Evolutionary conservation across 2,329 filamentous ascomycete species (phyloP).

Genomic region (Trichoderma sp.): DNA sequence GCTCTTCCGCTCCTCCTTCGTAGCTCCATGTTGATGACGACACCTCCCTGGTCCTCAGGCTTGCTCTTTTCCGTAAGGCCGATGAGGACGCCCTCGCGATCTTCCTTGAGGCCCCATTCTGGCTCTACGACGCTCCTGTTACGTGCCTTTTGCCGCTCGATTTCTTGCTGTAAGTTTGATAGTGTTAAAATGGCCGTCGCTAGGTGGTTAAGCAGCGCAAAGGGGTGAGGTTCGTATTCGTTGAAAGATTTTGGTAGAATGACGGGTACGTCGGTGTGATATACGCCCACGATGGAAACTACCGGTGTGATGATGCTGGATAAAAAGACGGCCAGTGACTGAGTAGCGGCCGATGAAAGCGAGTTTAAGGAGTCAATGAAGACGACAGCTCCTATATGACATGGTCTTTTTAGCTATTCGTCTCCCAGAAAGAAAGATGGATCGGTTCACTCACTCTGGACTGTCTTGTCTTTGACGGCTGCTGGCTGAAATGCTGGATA

Average conservation of each 20-base stretch:
- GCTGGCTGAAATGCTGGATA: constrained; percentile 45
- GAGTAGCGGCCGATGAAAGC: constrained; percentile 55
- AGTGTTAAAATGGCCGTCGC: constrained; percentile 83
- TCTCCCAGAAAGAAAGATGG: neutral
- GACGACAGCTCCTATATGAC: constrained; percentile 64
- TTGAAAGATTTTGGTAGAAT: constrained; percentile 45
- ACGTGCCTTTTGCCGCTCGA: constrained; percentile 72
- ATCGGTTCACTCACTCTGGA: constrained; percentile 45
- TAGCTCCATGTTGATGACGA: constrained; percentile 85
- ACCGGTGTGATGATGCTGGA: constrained; percentile 66
- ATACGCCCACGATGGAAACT: constrained; percentile 74
- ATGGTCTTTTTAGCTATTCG: neutral
- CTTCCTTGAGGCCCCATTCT: constrained; percentile 75
- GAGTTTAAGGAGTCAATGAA: constrained; percentile 79
- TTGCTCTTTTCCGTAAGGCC: constrained; percentile 60
- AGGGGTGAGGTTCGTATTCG: constrained; percentile 67
- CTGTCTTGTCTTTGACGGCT: constrained; percentile 39
- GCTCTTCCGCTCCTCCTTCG: constrained; percentile 78
- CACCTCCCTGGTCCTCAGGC: constrained; percentile 42
- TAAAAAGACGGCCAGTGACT: constrained; percentile 67
- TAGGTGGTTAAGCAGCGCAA: constrained; percentile 76
- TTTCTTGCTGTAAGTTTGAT: constrained; percentile 71
- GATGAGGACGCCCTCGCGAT: constrained; percentile 75
- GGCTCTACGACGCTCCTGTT: constrained; percentile 76
- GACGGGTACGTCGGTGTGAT: constrained; percentile 78